Base-by-base conservation (phyloP, 495 filamentous ascomycete species). In the Neurospora sp. region DNA sequence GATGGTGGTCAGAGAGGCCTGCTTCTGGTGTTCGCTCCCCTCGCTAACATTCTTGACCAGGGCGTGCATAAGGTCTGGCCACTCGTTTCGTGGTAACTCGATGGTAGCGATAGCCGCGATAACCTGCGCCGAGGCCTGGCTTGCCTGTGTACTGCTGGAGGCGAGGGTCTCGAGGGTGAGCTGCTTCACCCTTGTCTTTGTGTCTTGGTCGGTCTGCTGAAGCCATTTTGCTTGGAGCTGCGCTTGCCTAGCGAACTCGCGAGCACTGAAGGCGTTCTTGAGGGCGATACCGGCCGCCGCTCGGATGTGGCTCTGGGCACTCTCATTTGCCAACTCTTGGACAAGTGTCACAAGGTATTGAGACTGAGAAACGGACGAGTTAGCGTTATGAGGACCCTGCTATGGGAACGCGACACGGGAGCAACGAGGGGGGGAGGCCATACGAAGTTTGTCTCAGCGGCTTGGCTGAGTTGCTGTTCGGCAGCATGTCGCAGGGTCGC, bases 191-290 rank as follows among this genome's bases (percentile, higher is more conserved):
- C 90, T 89, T 42, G 81, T 86, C 88, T 97, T 98, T 75, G 91
- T 91, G 41, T 90, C 88, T 72, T 87, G 85, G 77, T 91, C 90
- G 46, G 95, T 91, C 82, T 92, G 90, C 73, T 90, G 87, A 44
- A 93, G 84, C 96, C 96, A 99, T 91, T 94, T 92, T 74, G 87
- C 85, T 82, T 98, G 96, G 75, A 98, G 87, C 78, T 94, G 91
- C 72, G 90, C 89, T 85, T 97, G 89, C 76, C 93, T 91, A 76
- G 90, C 84, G 78, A 89, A 90, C 82, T 99, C 96, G 84, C 95
- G 92, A 74, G 94, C 92, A 69, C 92, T 92, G 82, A 99, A 97
- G 77, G 96, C 89, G 85, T 99, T 99, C 85, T 99, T 99, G 78
- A 99, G 83, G 68, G 95, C 94, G 76, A 99, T 89, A 91, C 94